A percentile compares a stretch with the other conserved stretches of the same genome.
phyloP scores from a whole-genome alignment of 805 yeast species.

The Nakazawaea ishiwadae region DNA sequence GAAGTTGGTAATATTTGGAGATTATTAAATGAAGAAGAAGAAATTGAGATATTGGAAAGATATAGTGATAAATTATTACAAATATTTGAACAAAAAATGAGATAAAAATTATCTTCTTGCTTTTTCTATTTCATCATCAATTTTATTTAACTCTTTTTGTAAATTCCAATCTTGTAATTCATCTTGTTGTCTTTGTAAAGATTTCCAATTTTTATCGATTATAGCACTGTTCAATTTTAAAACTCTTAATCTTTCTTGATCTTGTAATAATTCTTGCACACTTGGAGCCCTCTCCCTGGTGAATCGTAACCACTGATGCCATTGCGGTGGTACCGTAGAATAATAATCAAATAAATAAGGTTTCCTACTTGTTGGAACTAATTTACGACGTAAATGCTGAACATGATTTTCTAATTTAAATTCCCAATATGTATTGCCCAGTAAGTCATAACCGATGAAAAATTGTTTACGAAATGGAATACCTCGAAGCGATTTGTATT shows the following conservation, averaged over 20 bases:
- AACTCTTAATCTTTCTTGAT: slow-evolving; percentile 48
- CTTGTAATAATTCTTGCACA: slow-evolving; percentile 54
- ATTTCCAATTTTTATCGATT: slow-evolving; percentile 37
- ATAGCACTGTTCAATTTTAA: slow-evolving; percentile 47
- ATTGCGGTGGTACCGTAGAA: slow-evolving; percentile 58
- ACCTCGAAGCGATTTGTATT: slow-evolving; percentile 55
- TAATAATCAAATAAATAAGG: slow-evolving; percentile 55
- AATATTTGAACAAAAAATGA: slow-evolving; percentile 24
- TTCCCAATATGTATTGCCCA: slow-evolving; percentile 87
- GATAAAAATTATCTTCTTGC: neutral
- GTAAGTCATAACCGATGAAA: slow-evolving; percentile 70
- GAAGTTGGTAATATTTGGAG: slow-evolving; percentile 20
- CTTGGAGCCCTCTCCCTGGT: slow-evolving; percentile 59
- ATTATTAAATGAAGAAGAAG: slow-evolving; percentile 20
- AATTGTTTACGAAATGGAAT: slow-evolving; percentile 68
- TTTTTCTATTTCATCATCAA: slow-evolving; percentile 11
- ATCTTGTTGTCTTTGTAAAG: too few relatives aligned
- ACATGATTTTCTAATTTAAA: slow-evolving; percentile 49
- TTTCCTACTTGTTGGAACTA: slow-evolving; percentile 48
- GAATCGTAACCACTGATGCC: slow-evolving; percentile 78
- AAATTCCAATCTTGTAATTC: too few relatives aligned
- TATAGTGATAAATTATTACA: slow-evolving; percentile 34
- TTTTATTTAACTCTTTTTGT: slow-evolving; percentile 18
- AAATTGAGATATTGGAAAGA: slow-evolving; percentile 25
- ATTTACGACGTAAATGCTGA: slow-evolving; percentile 54